Base-by-base conservation (phyloP, 176 grass and related monocot species). In the Raddia distichophylla region DNA sequence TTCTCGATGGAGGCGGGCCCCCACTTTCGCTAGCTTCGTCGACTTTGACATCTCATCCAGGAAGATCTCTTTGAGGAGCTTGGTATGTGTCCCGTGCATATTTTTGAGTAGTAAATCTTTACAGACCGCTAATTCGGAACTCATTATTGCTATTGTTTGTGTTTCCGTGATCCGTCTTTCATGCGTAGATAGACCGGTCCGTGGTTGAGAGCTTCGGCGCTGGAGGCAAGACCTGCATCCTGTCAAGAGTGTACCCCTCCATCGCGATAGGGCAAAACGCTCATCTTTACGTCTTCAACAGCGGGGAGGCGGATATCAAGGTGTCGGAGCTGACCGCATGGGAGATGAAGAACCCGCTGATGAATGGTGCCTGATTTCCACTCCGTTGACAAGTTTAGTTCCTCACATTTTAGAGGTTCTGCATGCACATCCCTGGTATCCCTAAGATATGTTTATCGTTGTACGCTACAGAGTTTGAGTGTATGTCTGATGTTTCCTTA, bases 171-270 rank as follows among this genome's bases (percentile, higher is more conserved):
- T 27, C 27, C 27, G n/a, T 27, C 27, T 27, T 1, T 0, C 27
- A 1, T 27, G 1, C 1, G 27, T 27, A 94, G 89, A 90, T 94
- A 20, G 93, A 94, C 35, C 84, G 84, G 14, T 94, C 92, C 0
- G 92, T 91, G 12, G 84, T 94, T 5, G 92, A 94, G 84, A 94
- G 92, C 67, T 94, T 94, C 33, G 89, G 86, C 1, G 84, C n/a
- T 0, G 50, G 47, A 67, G 89, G 92, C 7, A 87, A 44, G 84
- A 87, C 84, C 1, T 94, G 89, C 46, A 94, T 94, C 60, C 54
- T 91, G 15, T 91, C 92, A 2, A 84, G 92, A 27, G 84, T 94
- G 18, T 92, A 92, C 73, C 89, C 90, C 0, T 87, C 73, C 0
- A 68, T 68, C 0, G 89, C 89, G 1, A 50, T 80, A 15, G 93